phyloP scores from a whole-genome alignment of 306 rosid species.

The Ormosia emarginata region DNA sequence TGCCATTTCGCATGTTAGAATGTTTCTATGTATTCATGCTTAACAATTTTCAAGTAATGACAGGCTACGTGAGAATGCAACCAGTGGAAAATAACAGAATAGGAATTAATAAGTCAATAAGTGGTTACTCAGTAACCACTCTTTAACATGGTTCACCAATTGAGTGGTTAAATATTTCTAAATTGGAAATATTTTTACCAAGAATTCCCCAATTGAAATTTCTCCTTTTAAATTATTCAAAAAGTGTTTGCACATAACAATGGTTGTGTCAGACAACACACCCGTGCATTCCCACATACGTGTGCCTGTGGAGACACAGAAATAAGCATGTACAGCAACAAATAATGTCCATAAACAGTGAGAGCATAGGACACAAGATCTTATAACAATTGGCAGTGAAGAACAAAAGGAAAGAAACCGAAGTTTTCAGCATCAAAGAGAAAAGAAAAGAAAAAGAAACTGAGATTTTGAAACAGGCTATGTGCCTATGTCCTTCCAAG shows the following conservation, averaged over 20 bases:
- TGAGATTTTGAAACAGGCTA: not conserved
- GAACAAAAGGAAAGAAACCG: not conserved
- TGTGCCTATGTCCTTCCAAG: slow-evolving; percentile 6
- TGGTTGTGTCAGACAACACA: not conserved
- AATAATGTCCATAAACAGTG: not conserved
- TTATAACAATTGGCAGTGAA: not conserved
- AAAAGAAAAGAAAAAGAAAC: not conserved
- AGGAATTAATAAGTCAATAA: slow-evolving; percentile 4
- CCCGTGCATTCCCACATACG: not conserved
- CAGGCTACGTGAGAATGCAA: not conserved
- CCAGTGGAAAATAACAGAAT: not conserved
- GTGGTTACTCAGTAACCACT: slow-evolving; percentile 5
- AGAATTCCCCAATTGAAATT: not conserved
- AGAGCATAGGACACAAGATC: not conserved
- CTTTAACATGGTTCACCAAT: not conserved
- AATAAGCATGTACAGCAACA: not conserved
- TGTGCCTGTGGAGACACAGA: not conserved
- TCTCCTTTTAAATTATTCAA: not conserved
- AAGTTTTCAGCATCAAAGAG: not conserved
- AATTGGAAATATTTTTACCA: slow-evolving; percentile 1
- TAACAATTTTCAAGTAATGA: not conserved
- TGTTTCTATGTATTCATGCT: not conserved
- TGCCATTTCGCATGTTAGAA: not conserved
- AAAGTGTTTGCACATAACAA: not conserved
- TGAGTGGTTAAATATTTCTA: not conserved